Base-by-base conservation (phyloP, 257 asterid genomes). In the Pogostemon cablin region DNA sequence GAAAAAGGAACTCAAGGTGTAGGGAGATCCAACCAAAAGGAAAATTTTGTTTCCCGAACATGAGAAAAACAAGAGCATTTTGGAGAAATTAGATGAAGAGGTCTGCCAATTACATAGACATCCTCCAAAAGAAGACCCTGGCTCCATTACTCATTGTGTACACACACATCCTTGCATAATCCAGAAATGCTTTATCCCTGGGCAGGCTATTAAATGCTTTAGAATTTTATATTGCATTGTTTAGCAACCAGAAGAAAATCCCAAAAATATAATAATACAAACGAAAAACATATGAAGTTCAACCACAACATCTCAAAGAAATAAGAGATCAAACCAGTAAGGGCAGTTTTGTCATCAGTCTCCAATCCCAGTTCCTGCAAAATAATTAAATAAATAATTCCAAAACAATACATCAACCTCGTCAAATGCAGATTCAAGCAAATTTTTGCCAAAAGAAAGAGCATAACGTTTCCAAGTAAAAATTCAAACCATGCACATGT, bases 331-430 rank as follows among this genome's bases (percentile, higher is more conserved):
- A 2, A 59, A 95, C 97, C 91, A 71, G 98, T 86, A 56, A 95
- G 95, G 72, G 98, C 98, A 52, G 99, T 91, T 82, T 95, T 95
- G 88, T 95, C 98, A 82, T 95, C 99, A 43, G 99, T 81, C 84
- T 95, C 99, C 83, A 95, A 69, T 72, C 99, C 99, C 72, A 95
- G 80, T 79, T 95, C 99, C 98, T 95, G 88, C 77, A 76, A 12
- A 20, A 49, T 47, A 65, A 68, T 10, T 37, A 12, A 48, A 54
- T 54, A 78, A 79, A 67, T 58, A 72, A 66, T 17, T 53, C 64
- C 72, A 56, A 12, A 65, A 38, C 55, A 57, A 67, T 25, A 47
- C 60, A 55, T 71, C 62, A 42, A 17, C 41, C 54, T 46, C 47
- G 43, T 66, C 64, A 71, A 34, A 67, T 55, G 69, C 71, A 67